Evolutionary conservation across 352 stramenopile genomes (phyloP), one percentile per base, ranked within the genome.

Genomic region (Thalassiosira sp.): DNA sequence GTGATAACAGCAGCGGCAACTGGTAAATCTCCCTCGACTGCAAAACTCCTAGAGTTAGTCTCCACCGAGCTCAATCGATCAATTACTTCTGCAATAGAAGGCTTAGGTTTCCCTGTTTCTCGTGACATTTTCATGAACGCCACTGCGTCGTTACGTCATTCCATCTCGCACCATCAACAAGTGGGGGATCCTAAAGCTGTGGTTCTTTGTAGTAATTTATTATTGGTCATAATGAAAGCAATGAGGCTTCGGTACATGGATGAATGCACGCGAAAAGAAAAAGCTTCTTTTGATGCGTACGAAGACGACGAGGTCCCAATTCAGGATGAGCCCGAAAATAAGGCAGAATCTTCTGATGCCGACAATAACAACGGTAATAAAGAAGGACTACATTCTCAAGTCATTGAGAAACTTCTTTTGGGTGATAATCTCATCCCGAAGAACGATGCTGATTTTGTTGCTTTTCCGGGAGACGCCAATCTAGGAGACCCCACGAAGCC

Each of bases 361-460:
- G 52, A 72, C 1, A 72, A 60, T 8, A 64, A 35, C 13, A 1
- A 52, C n/a, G 28, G 43, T 13, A 66, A 67, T 42, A 60, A 43
- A 45, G 80, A 84, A 71, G 71, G 58, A 54, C 37, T 79, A 3
- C 49, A 85, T 57, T 83, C 84, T 31, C 59, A 82, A 62, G 76
- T 82, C 15, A 64, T 93, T 13, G 88, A 93, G 66, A 84, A 72
- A 27, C 66, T 93, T 8, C 89, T 93, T 68, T 71, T 92, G 8
- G 88, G 88, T 46, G 70, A 78, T 10, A 72, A 82, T 49, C 62
- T 88, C 5, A 25, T 88, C 54, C 75, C 82, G 15, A 76, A 73
- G 27, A 81, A 69, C 82, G 63, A 81, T 67, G 77, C 72, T 52
- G 78, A 86, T 67, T 86, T 86, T 52, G 54, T 86, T 48, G 58